Percentiles rank a stretch among this genome's conserved stretches.
Conservation (phyloP, 2,329 filamentous ascomycete species). For the Aspergillus cejpii region DNA sequence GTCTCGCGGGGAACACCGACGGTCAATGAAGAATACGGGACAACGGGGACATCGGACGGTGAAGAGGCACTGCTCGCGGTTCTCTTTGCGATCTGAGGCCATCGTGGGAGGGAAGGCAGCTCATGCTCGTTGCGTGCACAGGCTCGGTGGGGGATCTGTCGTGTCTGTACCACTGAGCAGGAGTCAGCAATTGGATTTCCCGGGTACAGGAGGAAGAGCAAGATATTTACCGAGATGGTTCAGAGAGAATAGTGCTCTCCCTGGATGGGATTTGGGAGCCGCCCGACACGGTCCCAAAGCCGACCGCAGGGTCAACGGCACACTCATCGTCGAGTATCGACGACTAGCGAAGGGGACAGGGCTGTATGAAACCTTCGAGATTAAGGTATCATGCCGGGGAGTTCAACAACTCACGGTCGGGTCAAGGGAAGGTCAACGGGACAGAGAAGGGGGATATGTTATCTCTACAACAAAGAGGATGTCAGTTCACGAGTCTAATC, state of each 20-base stretch:
- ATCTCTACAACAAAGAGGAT: too few relatives aligned
- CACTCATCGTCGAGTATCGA: conserved; percentile 21
- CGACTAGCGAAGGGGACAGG: background rate
- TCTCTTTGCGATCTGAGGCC: conserved; percentile 14
- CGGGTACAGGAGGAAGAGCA: too few relatives aligned
- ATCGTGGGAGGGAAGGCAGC: conserved; percentile 8
- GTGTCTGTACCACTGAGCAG: conserved; percentile 19
- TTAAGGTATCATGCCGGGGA: background rate
- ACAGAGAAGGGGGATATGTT: too few relatives aligned
- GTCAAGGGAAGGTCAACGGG: too few relatives aligned
- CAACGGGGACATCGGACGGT: conserved; percentile 20
- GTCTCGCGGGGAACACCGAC: conserved; percentile 75
- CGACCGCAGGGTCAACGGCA: conserved; percentile 21
- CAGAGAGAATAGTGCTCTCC: conserved; percentile 15
- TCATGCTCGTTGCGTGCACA: conserved; percentile 6
- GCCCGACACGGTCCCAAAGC: conserved; percentile 24
- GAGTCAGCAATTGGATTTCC: too few relatives aligned
- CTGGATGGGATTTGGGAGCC: conserved; percentile 16
- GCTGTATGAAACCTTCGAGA: background rate
- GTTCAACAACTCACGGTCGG: background rate
- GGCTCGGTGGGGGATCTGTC: conserved; percentile 9
- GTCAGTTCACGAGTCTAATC: too few relatives aligned
- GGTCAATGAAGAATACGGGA: conserved; percentile 64
- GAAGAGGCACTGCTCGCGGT: conserved; percentile 20
- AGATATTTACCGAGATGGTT: conserved; percentile 21